Percentiles rank a stretch among this genome's conserved stretches.
Conservation (phyloP, 768 basidiomycete genomes). For the Mycena olivaceomarginata region DNA sequence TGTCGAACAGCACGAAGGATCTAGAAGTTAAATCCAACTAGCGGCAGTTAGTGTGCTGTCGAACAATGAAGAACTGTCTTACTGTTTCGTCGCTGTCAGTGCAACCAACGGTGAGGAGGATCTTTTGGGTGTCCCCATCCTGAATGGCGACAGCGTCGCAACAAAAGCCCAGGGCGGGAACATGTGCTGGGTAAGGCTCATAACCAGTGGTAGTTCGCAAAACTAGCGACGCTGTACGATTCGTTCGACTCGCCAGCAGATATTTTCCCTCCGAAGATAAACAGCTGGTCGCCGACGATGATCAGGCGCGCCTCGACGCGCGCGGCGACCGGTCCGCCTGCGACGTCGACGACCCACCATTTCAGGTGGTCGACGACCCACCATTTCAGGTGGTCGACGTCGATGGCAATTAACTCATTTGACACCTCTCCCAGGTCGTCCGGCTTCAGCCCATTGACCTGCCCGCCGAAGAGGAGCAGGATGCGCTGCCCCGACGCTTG, state of each 20-base stretch:
- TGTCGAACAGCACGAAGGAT: conserved; percentile 30
- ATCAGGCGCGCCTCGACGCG: conserved; percentile 8
- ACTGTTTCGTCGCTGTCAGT: background rate
- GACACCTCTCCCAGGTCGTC: conserved; percentile 6
- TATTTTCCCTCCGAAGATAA: conserved; percentile 27
- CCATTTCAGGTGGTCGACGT: conserved; percentile 20
- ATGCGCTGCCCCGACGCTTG: conserved; percentile 6
- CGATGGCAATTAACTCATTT: conserved; percentile 24
- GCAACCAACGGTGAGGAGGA: conserved; percentile 9
- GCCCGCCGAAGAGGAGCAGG: conserved; percentile 28
- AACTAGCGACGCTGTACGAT: conserved; percentile 10
- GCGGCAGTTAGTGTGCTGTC: background rate
- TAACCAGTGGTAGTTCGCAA: background rate
- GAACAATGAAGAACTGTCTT: background rate
- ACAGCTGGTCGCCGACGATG: conserved; percentile 22
- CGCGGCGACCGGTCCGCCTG: conserved; percentile 10
- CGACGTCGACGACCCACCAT: conserved; percentile 35
- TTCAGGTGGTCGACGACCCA: conserved; percentile 20
- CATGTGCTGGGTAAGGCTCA: background rate
- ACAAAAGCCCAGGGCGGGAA: background rate
- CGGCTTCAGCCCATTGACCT: background rate
- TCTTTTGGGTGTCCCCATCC: conserved; percentile 5
- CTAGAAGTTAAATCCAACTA: background rate
- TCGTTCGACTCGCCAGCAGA: background rate
- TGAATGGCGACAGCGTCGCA: background rate